Conservation (phyloP, 2,329 filamentous ascomycete genomes). For the Stagonosporopsis cucurbitacearum region DNA sequence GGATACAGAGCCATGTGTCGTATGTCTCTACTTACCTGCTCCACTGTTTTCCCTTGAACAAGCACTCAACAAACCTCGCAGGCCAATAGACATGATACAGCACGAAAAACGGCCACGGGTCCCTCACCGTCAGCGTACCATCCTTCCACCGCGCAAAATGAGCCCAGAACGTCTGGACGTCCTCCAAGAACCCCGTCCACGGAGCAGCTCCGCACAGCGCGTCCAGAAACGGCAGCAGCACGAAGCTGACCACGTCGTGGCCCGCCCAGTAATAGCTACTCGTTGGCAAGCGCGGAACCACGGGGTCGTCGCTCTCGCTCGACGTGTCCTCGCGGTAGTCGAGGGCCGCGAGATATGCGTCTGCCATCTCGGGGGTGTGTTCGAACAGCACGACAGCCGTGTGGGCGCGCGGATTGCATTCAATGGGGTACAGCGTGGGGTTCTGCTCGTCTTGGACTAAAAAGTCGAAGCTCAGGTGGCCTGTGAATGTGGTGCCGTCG, state of each 20-base stretch:
- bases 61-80: slow-evolving; percentile 56
- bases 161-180: slow-evolving; percentile 43
- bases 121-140: slow-evolving; percentile 57
- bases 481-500: slow-evolving; percentile 63
- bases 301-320: slow-evolving; percentile 16
- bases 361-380: slow-evolving; percentile 35
- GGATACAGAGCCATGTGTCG: too few species aligned
- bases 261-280: slow-evolving; percentile 68
- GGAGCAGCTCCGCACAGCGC: slow-evolving; percentile 25
- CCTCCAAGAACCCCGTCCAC: slow-evolving; percentile 30
- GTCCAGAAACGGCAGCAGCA: slow-evolving; percentile 49
- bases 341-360: slow-evolving; percentile 38
- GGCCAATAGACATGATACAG: slow-evolving; percentile 63
- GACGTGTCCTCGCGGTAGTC: slow-evolving; percentile 20
- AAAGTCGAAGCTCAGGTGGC: slow-evolving; percentile 76
- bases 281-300: slow-evolving; percentile 31
- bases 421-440: slow-evolving; percentile 66
- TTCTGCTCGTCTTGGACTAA: slow-evolving; percentile 58
- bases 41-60: slow-evolving; percentile 61
- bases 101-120: slow-evolving; percentile 59
- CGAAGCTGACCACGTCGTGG: slow-evolving; percentile 65
- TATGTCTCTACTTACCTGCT: slow-evolving; percentile 46
- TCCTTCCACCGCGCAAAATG: slow-evolving; percentile 58
- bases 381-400: slow-evolving; percentile 70
- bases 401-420: slow-evolving; percentile 74